Evolutionary conservation across 179 eudicot species (phyloP).

Genomic region (Camellia oleifera): DNA sequence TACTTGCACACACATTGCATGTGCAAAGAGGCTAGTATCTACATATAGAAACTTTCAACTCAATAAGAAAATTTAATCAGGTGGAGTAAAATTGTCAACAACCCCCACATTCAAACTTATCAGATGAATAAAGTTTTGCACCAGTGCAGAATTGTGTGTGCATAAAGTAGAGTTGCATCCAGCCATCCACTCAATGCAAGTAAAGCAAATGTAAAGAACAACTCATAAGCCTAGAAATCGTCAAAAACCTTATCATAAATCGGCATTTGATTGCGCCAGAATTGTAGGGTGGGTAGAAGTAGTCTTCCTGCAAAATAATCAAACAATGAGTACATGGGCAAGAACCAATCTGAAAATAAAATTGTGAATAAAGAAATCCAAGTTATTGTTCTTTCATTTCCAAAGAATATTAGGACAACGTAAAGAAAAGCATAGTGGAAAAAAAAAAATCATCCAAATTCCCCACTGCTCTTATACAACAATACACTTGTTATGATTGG

Average conservation of each 20-base stretch:
- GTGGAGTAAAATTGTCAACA: neutral
- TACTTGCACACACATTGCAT: neutral
- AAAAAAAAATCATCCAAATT: neutral
- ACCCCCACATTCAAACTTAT: neutral
- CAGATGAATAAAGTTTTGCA: neutral
- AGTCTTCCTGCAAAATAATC: constrained; percentile 42
- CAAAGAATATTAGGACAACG: neutral
- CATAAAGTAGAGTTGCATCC: neutral
- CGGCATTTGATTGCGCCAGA: constrained; percentile 52
- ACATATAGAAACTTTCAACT: neutral
- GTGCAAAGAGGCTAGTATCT: too few species aligned
- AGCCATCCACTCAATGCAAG: neutral
- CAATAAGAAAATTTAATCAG: constrained; percentile 2
- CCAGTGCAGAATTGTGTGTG: neutral
- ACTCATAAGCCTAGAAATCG: neutral
- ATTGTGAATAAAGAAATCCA: neutral
- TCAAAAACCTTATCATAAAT: constrained; percentile 45
- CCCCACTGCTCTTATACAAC: neutral
- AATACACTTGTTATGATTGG: neutral
- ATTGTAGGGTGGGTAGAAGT: constrained; percentile 44
- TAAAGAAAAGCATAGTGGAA: neutral
- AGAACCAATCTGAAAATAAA: neutral
- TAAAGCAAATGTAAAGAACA: neutral
- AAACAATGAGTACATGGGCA: constrained; percentile 5
- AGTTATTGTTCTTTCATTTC: neutral